Conservation (phyloP, 2,329 filamentous ascomycete genomes). For the Colletotrichum sp. region DNA sequence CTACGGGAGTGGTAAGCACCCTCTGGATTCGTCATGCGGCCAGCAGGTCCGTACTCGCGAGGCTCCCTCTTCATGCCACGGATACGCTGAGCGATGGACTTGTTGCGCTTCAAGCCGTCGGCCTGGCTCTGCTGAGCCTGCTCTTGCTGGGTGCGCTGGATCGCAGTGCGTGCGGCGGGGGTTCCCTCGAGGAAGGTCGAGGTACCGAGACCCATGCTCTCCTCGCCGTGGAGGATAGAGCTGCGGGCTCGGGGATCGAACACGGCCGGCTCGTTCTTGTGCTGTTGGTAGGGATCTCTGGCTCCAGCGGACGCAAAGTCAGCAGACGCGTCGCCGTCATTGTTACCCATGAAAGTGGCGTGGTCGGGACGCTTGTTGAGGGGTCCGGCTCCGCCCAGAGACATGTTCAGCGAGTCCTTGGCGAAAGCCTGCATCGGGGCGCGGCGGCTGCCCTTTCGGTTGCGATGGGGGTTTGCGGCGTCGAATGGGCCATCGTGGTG, state of each 20-base stretch:
- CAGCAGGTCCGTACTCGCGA: constrained; percentile 62
- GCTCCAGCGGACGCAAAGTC: constrained; percentile 65
- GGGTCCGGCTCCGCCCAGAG: constrained; percentile 85
- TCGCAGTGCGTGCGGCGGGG: constrained; percentile 80
- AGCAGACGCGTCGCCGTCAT: constrained; percentile 82
- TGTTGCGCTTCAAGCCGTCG: constrained; percentile 81
- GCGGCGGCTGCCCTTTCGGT: constrained; percentile 79
- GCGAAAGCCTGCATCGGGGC: constrained; percentile 98
- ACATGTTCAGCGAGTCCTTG: constrained; percentile 90
- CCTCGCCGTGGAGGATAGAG: constrained; percentile 81
- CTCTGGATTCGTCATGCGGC: constrained; percentile 64
- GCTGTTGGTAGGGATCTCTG: constrained; percentile 29
- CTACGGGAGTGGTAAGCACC: constrained; percentile 44
- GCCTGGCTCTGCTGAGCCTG: constrained; percentile 60
- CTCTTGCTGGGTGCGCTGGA: constrained; percentile 77
- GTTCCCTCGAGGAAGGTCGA: constrained; percentile 96
- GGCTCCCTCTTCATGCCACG: constrained; percentile 80
- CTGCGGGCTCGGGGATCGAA: constrained; percentile 74
- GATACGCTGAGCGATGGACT: constrained; percentile 91
- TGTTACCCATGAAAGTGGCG: constrained; percentile 82
- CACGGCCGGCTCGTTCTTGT: constrained; percentile 46
- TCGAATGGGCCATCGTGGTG: constrained; percentile 98
- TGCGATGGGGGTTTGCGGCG: constrained; percentile 92
- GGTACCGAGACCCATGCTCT: constrained; percentile 84
- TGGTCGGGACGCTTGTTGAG: constrained; percentile 83